Evolutionary conservation across 176 grass and related monocot genomes (phyloP).

Genomic region (Ensete ventricosum): DNA sequence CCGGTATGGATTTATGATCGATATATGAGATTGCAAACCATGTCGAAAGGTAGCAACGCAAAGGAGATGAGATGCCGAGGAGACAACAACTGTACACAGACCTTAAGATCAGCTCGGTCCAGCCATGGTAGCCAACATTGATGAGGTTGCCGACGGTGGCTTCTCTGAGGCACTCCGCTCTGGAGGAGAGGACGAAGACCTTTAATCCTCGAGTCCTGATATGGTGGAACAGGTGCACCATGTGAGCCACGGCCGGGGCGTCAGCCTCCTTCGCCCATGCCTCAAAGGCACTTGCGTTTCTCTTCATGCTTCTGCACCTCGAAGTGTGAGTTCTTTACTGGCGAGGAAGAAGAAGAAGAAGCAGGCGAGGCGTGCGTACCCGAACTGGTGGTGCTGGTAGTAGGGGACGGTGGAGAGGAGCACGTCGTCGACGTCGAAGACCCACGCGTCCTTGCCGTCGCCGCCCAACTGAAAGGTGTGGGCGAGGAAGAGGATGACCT

Average conservation of each 20-base stretch:
- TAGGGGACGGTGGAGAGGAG: slow-evolving; percentile 27
- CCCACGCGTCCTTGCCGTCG: slow-evolving; percentile 20
- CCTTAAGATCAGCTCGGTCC: slow-evolving; percentile 12
- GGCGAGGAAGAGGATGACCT: slow-evolving; percentile 7
- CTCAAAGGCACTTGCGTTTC: background rate
- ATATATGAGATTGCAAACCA: too few relatives aligned
- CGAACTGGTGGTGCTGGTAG: slow-evolving; percentile 1
- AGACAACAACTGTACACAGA: background rate
- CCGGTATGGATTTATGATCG: too few relatives aligned
- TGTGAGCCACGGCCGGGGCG: slow-evolving; percentile 8
- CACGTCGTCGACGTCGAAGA: slow-evolving; percentile 22
- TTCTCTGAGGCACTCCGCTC: slow-evolving; percentile 1
- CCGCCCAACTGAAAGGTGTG: background rate
- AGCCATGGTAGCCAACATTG: slow-evolving; percentile 11
- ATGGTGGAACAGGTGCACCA: background rate
- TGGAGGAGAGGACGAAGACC: slow-evolving; percentile 12
- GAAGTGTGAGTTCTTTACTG: too few relatives aligned
- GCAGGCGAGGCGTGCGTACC: background rate
- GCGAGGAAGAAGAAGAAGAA: too few relatives aligned
- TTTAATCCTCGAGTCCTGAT: slow-evolving; percentile 8
- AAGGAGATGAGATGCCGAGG: too few relatives aligned
- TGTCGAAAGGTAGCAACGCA: too few relatives aligned
- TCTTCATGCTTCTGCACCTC: background rate
- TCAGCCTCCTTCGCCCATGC: background rate
- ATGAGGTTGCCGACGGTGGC: slow-evolving; percentile 12